Percentiles rank a stretch among this genome's conserved stretches.
These are phyloP conservation scores for Lumnitzera littorea DNA, from an alignment of 345 rosid genomes.

Conservation along the genomic window DNA sequence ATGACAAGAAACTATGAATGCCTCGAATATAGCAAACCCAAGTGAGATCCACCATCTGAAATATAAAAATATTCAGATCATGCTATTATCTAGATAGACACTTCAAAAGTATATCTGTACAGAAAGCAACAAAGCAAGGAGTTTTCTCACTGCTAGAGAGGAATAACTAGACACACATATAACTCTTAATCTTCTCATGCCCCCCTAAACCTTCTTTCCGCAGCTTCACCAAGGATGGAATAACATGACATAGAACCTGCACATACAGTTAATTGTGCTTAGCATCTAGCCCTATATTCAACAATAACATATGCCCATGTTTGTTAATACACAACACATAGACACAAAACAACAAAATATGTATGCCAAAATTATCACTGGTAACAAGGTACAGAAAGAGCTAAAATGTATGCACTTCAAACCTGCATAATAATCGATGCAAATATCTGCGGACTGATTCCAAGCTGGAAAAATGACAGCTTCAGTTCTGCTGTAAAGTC, in stretches of 20 bases:
- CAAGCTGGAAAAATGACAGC: slow-evolving; percentile 92
- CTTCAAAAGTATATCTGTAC: neutral
- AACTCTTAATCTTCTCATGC: slow-evolving; percentile 94
- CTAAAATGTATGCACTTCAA: slow-evolving; percentile 2
- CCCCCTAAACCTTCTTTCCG: slow-evolving; percentile 98
- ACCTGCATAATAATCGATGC: slow-evolving; percentile 96
- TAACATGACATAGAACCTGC: slow-evolving; percentile 81
- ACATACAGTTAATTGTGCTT: slow-evolving; percentile 5
- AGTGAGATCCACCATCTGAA: slow-evolving; percentile 97
- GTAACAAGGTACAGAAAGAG: slow-evolving; percentile 6
- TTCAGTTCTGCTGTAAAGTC: slow-evolving; percentile 72
- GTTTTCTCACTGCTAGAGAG: slow-evolving; percentile 64
- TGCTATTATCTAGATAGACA: neutral
- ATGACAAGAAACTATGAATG: slow-evolving; percentile 63
- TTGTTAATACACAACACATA: neutral
- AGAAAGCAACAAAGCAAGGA: slow-evolving; percentile 22
- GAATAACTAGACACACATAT: slow-evolving; percentile 87
- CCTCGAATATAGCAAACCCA: slow-evolving; percentile 81
- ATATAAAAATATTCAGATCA: slow-evolving; percentile 6
- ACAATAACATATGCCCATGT: neutral
- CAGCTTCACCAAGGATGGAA: slow-evolving; percentile 89
- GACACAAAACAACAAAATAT: neutral
- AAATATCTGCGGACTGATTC: slow-evolving; percentile 85
- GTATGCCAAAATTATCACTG: neutral
- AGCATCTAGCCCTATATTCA: slow-evolving; percentile 1